Evolutionary conservation across 2,329 filamentous ascomycete genomes (phyloP), one percentile per base, ranked within the genome.

Genomic region (Pseudogymnoascus sp.): DNA sequence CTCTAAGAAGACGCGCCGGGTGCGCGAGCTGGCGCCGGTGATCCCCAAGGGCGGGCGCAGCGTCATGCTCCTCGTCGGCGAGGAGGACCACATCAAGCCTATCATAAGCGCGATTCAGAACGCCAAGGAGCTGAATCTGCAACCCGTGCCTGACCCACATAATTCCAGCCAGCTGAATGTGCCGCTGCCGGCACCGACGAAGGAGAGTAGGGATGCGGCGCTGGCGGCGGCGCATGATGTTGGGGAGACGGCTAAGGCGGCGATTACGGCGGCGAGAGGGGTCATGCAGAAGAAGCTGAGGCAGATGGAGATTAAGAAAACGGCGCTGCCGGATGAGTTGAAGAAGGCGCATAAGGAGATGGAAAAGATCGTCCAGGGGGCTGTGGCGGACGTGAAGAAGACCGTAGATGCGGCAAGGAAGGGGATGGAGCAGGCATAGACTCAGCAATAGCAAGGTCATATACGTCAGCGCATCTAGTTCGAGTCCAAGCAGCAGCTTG

Each of bases 401-500:
- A 63, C 69, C n/a, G 70, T 74, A n/a, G 74, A 76, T 28, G 69
- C 65, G 3, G 74, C 73, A 8, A 69, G 69, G 61, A 76, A 76
- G 61, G 66, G 62, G 9, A 73, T 75, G 68, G 70, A 73, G 59
- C 68, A 73, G 61, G 60, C 61, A 43, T 74, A 62, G 68, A 45
- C 38, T 1, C 9, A 12, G 49, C 16, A 33, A n/a, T 21, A 37
- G 40, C 14, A 11, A 41, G 25, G 21, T 11, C 21, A 16, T 55
- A 21, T 61, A 55, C 14, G 33, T 28, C 16, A 4, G 11, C 59
- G n/a, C 21, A 28, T 18, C 9, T n/a, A 31, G 14, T 49, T 43
- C 18, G 28, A 43, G 31, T 33, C 25, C 45, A 52, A 52, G 45
- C 95, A 99, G 84, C 93, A 97, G 83, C 90, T 99, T 70, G 95